Percentiles rank a stretch among this genome's conserved stretches.
Conservation (phyloP, 768 basidiomycete genomes). For the Hypsizygus marmoreus region DNA sequence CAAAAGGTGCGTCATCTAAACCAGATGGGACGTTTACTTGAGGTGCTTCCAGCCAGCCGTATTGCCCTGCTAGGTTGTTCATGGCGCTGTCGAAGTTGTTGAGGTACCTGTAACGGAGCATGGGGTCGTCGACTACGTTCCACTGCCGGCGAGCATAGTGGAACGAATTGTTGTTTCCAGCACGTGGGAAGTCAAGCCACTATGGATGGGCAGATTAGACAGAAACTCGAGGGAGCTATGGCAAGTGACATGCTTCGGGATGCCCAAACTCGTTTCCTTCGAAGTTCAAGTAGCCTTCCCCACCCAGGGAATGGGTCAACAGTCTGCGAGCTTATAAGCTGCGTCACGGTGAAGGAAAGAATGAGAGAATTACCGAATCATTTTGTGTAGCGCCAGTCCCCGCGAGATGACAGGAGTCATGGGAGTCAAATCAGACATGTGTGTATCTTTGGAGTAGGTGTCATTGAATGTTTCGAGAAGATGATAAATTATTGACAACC, state of each 20-base stretch:
- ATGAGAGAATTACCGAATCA: slow-evolving; percentile 90
- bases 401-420: slow-evolving; percentile 86
- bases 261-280: slow-evolving; percentile 99
- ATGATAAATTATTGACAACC: slow-evolving; percentile 27
- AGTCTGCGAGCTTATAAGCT: slow-evolving; percentile 48
- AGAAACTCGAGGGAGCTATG: neutral
- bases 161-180: slow-evolving; percentile 94
- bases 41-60: slow-evolving; percentile 81
- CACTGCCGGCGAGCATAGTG: slow-evolving; percentile 97
- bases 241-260: slow-evolving; percentile 69
- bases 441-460: slow-evolving; percentile 58
- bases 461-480: neutral
- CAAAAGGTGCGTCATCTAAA: slow-evolving; percentile 1
- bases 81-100: slow-evolving; percentile 93
- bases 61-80: slow-evolving; percentile 82
- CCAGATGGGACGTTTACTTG: slow-evolving; percentile 47
- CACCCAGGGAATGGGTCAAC: slow-evolving; percentile 89
- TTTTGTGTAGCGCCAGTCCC: slow-evolving; percentile 92
- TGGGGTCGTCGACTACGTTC: slow-evolving; percentile 85
- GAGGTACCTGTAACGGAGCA: slow-evolving; percentile 91
- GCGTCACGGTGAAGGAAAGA: slow-evolving; percentile 12
- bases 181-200: slow-evolving; percentile 99
- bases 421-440: slow-evolving; percentile 88
- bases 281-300: slow-evolving; percentile 97
- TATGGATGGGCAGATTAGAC: slow-evolving; percentile 26